phyloP scores from a whole-genome alignment of 2,329 filamentous ascomycete genomes.

The Colletotrichum noveboracense region DNA sequence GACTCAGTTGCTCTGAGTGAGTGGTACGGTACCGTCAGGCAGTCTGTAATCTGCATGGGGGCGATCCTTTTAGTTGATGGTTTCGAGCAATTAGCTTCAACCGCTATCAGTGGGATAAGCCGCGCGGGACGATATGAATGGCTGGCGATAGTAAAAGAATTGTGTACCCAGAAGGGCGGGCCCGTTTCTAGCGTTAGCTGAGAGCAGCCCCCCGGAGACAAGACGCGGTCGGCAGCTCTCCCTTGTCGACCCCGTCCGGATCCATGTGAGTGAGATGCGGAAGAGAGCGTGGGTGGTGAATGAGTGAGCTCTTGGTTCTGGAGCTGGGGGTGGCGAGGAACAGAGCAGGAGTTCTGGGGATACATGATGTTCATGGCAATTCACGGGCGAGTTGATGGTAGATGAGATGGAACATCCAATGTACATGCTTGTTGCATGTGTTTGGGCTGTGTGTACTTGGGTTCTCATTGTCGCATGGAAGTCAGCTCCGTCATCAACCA shows the following conservation, averaged over 20 bases:
- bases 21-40: background rate
- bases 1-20: background rate
- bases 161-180: background rate
- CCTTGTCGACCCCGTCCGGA: background rate
- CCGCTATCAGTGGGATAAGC: conserved; percentile 21
- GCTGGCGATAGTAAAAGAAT: conserved; percentile 14
- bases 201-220: background rate
- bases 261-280: background rate
- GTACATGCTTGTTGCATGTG: background rate
- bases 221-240: background rate
- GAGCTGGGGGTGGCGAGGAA: background rate
- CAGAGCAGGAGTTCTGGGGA: background rate
- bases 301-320: background rate
- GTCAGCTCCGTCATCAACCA: background rate
- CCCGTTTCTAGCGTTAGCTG: background rate
- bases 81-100: conserved; percentile 14
- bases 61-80: conserved; percentile 19
- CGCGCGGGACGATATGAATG: conserved; percentile 11
- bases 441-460: background rate
- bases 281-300: background rate
- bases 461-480: background rate
- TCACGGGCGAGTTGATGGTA: background rate
- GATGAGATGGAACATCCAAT: background rate
- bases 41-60: background rate
- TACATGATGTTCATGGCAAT: background rate